phyloP scores from a whole-genome alignment of 495 filamentous ascomycete genomes.

The Daldinia decipiens region DNA sequence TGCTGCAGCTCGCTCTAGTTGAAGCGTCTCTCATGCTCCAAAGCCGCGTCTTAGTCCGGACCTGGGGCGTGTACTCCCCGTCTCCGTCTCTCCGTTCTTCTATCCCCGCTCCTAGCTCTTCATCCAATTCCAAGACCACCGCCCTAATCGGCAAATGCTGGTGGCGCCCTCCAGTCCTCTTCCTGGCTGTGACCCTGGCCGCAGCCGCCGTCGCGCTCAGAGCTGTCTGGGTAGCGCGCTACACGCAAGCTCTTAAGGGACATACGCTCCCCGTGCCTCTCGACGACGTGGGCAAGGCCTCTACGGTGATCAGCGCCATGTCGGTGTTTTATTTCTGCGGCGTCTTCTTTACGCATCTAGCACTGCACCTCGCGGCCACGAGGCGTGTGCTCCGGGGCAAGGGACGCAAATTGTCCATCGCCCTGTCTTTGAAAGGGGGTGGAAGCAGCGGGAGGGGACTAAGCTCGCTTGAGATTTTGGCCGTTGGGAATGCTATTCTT shows the following conservation, averaged over 20 bases:
- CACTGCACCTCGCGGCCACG: slow-evolving; percentile 29
- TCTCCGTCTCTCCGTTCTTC: background rate
- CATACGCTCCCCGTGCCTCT: slow-evolving; percentile 30
- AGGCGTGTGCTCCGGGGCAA: slow-evolving; percentile 25
- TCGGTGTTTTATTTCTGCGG: slow-evolving; percentile 41
- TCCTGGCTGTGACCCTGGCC: slow-evolving; percentile 22
- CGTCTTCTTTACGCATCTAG: slow-evolving; percentile 38
- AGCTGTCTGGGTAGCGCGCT: slow-evolving; percentile 25
- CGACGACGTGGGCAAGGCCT: slow-evolving; percentile 18
- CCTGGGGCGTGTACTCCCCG: slow-evolving; percentile 18
- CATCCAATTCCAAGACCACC: background rate
- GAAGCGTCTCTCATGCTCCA: slow-evolving; percentile 31
- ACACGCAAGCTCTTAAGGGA: slow-evolving; percentile 18
- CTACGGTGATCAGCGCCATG: slow-evolving; percentile 19
- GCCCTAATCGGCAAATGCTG: background rate
- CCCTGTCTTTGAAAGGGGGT: slow-evolving; percentile 14
- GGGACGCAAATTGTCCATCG: slow-evolving; percentile 22
- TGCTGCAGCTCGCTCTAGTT: slow-evolving; percentile 29
- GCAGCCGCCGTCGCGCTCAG: slow-evolving; percentile 10
- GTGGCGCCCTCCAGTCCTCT: slow-evolving; percentile 21
- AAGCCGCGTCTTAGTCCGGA: slow-evolving; percentile 22
- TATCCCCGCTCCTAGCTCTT: background rate
- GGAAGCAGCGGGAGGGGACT: slow-evolving; percentile 8
- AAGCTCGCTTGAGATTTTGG: slow-evolving; percentile 37
- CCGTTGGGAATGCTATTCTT: slow-evolving; percentile 33